Conservation (phyloP, 192 early-diverging fungal genomes). For the Podila minutissima region DNA sequence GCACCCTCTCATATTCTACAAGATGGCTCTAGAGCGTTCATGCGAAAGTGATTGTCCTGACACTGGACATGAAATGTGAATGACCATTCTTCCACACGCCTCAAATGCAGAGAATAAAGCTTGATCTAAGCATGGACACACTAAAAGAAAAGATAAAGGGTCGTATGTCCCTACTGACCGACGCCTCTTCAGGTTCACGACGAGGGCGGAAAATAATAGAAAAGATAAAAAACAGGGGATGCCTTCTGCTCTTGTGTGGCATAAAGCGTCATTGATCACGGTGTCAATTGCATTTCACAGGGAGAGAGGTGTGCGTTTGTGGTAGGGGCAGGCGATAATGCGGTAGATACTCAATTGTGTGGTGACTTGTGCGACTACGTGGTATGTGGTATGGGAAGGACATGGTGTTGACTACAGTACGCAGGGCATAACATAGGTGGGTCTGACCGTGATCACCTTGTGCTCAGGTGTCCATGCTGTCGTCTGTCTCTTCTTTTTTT, state of each 20-base stretch:
- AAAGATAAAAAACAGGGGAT: too few relatives aligned
- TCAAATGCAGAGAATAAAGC: too few relatives aligned
- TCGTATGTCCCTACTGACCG: too few relatives aligned
- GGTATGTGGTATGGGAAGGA: neutral
- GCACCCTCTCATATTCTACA: too few relatives aligned
- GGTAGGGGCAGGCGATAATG: neutral
- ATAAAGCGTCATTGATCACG: conserved; percentile 3
- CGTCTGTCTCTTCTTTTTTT: conserved; percentile 3
- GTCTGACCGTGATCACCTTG: neutral
- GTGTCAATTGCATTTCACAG: neutral
- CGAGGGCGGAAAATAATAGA: too few relatives aligned
- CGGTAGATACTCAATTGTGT: neutral
- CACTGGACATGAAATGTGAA: too few relatives aligned
- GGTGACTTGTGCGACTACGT: neutral
- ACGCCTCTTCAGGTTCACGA: too few relatives aligned
- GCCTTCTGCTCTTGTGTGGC: neutral
- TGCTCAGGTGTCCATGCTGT: neutral
- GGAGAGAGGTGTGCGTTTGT: neutral
- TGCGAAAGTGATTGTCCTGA: too few relatives aligned
- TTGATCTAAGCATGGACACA: too few relatives aligned
- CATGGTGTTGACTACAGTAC: neutral
- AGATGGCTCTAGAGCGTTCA: too few relatives aligned
- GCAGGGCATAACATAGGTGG: neutral
- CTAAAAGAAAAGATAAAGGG: too few relatives aligned
- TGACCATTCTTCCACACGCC: too few relatives aligned